phyloP scores from a whole-genome alignment of 306 rosid species.

The Pyrus communis region DNA sequence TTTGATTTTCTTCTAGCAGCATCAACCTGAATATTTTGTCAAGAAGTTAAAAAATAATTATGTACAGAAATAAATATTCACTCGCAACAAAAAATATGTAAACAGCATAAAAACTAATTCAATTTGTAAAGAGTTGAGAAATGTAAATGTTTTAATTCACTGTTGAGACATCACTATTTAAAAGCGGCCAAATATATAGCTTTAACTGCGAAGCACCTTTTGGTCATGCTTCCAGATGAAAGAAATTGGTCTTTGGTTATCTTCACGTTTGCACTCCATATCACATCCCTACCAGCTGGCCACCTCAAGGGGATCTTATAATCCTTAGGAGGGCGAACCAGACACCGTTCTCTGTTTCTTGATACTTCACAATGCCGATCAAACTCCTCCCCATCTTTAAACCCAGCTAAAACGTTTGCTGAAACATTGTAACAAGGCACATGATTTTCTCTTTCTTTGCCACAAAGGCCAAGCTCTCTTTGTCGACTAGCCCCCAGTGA shows the following conservation, averaged over 20 bases:
- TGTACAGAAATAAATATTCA: neutral
- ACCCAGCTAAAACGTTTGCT: constrained; percentile 57
- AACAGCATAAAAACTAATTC: neutral
- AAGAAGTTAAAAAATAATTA: neutral
- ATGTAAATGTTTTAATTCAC: neutral
- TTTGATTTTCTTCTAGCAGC: constrained; percentile 97
- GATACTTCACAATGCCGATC: constrained; percentile 79
- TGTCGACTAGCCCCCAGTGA: constrained; percentile 41
- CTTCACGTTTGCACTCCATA: constrained; percentile 98
- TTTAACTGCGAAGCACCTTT: constrained; percentile 47
- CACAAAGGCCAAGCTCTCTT: constrained; percentile 72
- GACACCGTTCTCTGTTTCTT: constrained; percentile 46
- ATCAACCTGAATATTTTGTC: constrained; percentile 51
- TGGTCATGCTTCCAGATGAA: constrained; percentile 98
- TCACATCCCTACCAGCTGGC: constrained; percentile 90
- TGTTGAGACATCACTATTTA: neutral
- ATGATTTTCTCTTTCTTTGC: constrained; percentile 72
- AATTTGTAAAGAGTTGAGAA: neutral
- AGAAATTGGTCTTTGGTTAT: constrained; percentile 94
- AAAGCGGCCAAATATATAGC: neutral
- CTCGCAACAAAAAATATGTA: neutral
- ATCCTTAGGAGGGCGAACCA: constrained; percentile 97
- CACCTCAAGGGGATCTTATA: constrained; percentile 85
- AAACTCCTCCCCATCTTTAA: constrained; percentile 76
- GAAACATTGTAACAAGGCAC: constrained; percentile 95